These are phyloP conservation scores for Xylariomycetidae sp. DNA, from an alignment of 2,329 filamentous ascomycete species.

Conservation along the genomic window DNA sequence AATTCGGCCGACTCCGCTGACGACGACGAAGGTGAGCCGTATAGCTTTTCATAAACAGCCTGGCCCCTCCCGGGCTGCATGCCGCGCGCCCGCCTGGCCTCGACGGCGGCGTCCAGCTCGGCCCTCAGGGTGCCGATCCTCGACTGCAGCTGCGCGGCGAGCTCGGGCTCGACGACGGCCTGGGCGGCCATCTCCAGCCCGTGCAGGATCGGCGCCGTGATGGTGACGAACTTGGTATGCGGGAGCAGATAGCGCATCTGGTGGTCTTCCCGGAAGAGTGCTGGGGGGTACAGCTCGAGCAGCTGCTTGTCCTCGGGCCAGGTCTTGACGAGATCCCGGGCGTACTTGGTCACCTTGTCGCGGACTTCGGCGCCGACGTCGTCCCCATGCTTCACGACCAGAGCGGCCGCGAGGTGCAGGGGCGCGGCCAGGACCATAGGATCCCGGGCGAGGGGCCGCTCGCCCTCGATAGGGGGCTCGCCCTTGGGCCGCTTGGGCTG, in stretches of 20 bases:
- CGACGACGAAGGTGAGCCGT: too few relatives aligned
- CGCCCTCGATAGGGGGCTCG: slow-evolving; percentile 10
- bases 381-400: slow-evolving; percentile 32
- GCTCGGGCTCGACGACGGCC: slow-evolving; percentile 31
- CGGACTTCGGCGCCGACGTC: slow-evolving; percentile 22
- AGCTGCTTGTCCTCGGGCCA: slow-evolving; percentile 38
- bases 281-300: slow-evolving; percentile 30
- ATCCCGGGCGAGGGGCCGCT: slow-evolving; percentile 33
- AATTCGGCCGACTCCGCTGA: too few relatives aligned
- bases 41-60: slow-evolving; percentile 28
- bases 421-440: slow-evolving; percentile 38
- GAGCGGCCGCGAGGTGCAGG: slow-evolving; percentile 39
- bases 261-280: slow-evolving; percentile 21
- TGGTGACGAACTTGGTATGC: slow-evolving; percentile 30
- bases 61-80: slow-evolving; percentile 16
- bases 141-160: slow-evolving; percentile 34
- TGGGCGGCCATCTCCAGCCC: slow-evolving; percentile 42
- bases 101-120: slow-evolving; percentile 34
- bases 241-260: slow-evolving; percentile 29
- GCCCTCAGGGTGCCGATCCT: slow-evolving; percentile 33
- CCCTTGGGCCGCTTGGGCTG: slow-evolving; percentile 9
- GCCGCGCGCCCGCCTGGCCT: slow-evolving; percentile 17
- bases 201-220: slow-evolving; percentile 34
- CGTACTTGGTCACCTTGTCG: slow-evolving; percentile 33
- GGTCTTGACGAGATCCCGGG: slow-evolving; percentile 30